A percentile compares a stretch with the other conserved stretches of the same genome.
Conservation (phyloP, 73 alveolate species). For the Paramecium octaurelia region DNA sequence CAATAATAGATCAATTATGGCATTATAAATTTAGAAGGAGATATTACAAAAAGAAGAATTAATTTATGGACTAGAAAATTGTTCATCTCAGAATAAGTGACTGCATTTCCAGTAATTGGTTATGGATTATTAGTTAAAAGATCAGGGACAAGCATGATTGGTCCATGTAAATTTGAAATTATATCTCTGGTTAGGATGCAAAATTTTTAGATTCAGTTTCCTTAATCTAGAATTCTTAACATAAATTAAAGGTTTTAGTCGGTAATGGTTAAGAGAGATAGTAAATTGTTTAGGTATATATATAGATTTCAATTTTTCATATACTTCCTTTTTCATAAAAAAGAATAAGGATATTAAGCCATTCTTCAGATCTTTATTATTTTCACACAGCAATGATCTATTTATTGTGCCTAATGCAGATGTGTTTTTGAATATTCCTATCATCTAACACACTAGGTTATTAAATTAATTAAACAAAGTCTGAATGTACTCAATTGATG, state of each 20-base stretch:
- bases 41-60: neutral
- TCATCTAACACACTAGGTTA: conserved; percentile 12
- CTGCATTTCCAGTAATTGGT: conserved; percentile 18
- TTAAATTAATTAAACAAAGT: neutral
- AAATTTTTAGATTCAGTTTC: conserved; percentile 49
- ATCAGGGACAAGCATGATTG: conserved; percentile 51
- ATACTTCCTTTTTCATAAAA: conserved; percentile 16
- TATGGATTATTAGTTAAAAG: conserved; percentile 41
- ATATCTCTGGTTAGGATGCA: conserved; percentile 33
- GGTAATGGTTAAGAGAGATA: conserved; percentile 48
- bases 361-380: neutral
- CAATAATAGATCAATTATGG: conserved; percentile 10
- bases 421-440: conserved; percentile 38
- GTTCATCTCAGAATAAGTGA: neutral
- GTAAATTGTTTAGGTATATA: conserved; percentile 51
- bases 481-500: conserved; percentile 42
- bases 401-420: conserved; percentile 45
- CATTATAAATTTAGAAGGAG: neutral
- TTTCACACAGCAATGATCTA: conserved; percentile 43
- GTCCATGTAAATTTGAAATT: conserved; percentile 38
- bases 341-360: conserved; percentile 6
- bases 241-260: neutral
- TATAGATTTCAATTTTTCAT: too few relatives aligned
- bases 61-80: neutral
- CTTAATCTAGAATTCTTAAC: neutral